Evolutionary conservation across 2,329 filamentous ascomycete species (phyloP), one percentile per base, ranked within the genome.

Genomic region (Beauveria sp.): DNA sequence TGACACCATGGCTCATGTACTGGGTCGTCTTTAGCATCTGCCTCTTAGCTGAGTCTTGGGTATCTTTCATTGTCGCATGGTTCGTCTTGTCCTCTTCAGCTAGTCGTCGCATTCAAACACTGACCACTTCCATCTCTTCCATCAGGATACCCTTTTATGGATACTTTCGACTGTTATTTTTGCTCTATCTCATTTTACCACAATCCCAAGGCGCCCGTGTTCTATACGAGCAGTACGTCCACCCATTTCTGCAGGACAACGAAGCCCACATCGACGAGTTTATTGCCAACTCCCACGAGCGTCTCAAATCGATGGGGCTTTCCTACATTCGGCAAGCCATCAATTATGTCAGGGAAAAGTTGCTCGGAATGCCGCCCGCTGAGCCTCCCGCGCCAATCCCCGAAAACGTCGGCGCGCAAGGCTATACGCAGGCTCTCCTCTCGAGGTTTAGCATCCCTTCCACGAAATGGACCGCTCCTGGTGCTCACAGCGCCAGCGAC

Each of bases 1-100:
- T 97, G 64, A 91, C 91, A 66, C 93, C 93, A 87, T 99, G 95
- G 95, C 85, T 98, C 67, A 98, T 98, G 89, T 99, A 98, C 83
- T 99, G 93, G 89, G 91, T 96, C 64, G 91, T 96, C 26, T 84
- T 97, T 66, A 90, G 90, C 64, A 88, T 90, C 73, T 85, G 88
- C 69, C 81, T 93, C 62, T 84, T 95, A 64, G 85, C 87, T 75
- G 95, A 98, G 78, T 93, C 89, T 52, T 96, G 92, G 85, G 87
- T 89, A 62, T 86, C 88, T 69, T 96, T 93, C 77, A 87, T 98
- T 70, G 83, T 98, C 52, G 83, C 83, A 73, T 98, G 92, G 88
- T 88, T 76, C 58, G 77, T 70, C 34, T 62, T 34, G 5, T 20
- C 46, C 58, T 22, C 16, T 22, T 18, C 24, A 9, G 16, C 3